Percentiles rank a stretch among this genome's conserved stretches.
Conservation (phyloP, 352 stramenopile species). For the Pythium sukuiense region DNA sequence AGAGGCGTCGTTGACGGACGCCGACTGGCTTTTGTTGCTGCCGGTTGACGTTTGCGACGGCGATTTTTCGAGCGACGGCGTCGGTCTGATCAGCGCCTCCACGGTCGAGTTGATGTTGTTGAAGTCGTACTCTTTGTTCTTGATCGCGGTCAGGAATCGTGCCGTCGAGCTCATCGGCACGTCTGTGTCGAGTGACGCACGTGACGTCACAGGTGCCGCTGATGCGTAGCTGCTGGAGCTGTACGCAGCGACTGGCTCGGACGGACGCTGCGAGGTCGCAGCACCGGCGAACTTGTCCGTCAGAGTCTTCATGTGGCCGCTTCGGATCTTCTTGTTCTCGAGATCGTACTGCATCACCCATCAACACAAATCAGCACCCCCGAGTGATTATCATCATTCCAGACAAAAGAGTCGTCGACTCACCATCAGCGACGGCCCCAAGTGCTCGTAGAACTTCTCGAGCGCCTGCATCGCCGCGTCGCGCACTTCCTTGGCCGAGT, state of each 20-base stretch:
- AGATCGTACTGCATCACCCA: constrained; percentile 46
- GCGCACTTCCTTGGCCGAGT: constrained; percentile 84
- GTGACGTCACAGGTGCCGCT: background rate
- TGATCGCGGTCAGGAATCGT: constrained; percentile 27
- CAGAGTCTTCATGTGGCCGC: constrained; percentile 75
- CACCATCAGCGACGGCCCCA: constrained; percentile 74
- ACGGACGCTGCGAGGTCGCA: background rate
- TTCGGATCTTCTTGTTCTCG: constrained; percentile 73
- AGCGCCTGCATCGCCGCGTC: constrained; percentile 64
- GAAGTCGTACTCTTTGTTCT: constrained; percentile 38
- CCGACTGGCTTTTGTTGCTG: constrained; percentile 33
- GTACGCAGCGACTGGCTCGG: background rate
- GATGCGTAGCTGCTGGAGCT: constrained; percentile 4
- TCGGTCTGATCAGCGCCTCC: constrained; percentile 17
- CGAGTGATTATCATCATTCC: background rate
- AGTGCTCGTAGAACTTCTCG: constrained; percentile 72
- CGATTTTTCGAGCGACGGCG: constrained; percentile 28
- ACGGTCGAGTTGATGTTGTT: constrained; percentile 39
- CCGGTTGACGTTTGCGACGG: constrained; percentile 44
- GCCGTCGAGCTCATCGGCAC: constrained; percentile 26
- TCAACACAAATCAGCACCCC: background rate
- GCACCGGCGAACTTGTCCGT: constrained; percentile 47
- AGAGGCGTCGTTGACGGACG: constrained; percentile 11
- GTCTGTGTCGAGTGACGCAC: background rate
- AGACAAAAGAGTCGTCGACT: background rate